Evolutionary conservation across 2,329 filamentous ascomycete genomes (phyloP), one percentile per base, ranked within the genome.

Genomic region (Penicillium hesseltinei): DNA sequence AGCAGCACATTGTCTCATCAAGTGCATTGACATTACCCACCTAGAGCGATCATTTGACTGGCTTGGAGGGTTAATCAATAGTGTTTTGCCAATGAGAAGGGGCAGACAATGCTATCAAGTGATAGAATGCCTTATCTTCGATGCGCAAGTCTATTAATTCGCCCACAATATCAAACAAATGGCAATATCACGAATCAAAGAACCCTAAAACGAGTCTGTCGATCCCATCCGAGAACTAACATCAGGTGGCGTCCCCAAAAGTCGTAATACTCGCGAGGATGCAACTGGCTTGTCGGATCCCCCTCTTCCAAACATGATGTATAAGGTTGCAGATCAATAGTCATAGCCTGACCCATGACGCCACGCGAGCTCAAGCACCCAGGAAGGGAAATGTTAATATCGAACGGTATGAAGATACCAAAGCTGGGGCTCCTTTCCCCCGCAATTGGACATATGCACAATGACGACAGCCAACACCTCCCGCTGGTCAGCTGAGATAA

Each of bases 401-500:
- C 44, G 27, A 54, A 49, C 44, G 21, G 21, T 42, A 25, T 43
- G 19, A 7, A 39, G 21, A 46, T 7, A 31, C 15, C 11, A 19
- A 21, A 43, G 21, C 21, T n/a, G 17, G 21, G 21, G 27, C 45
- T 35, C 29, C 27, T 50, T 25, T 31, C 45, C 52, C 53, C 53
- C 59, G 54, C 51, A 45, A 55, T 52, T n/a, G 13, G 27, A 56
- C 15, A 44, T 47, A 52, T 63, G 60, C 60, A 62, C 31, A 51
- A 61, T 63, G 62, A 63, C 62, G 58, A 42, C 43, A 54, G 51
- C 48, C 51, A 57, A 45, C 33, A 38, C 27, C 17, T n/a, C 42
- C 31, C 29, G 21, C 6, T 23, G 43, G 58, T 63, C 62, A 63
- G 49, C 53, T 61, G 60, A 62, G 61, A 56, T 17, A 48, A 23